Evolutionary conservation across 1,284 basidiomycete species (phyloP), one percentile per base, ranked within the genome.

Genomic region (Leccinum fuscescens): DNA sequence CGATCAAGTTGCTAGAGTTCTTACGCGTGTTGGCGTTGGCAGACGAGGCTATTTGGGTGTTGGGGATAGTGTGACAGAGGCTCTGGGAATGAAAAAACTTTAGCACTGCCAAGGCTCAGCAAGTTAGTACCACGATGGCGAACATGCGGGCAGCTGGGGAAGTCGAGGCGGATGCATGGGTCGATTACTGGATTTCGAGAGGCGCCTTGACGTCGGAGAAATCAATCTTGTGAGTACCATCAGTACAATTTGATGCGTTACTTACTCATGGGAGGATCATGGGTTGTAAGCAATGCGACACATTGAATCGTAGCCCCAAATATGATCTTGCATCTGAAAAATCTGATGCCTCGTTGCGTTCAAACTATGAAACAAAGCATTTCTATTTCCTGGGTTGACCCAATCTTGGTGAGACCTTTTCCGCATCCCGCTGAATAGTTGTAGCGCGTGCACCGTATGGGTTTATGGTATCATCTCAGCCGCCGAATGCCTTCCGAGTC

Each of bases 151-250:
- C 54, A 1, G 12, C 29, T 24, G 54, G 37, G 24, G 37, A 54
- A 20, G 54, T 46, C n/a, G 54, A 54, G 22, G 54, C 54, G 12
- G 37, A 54, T 54, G 54, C 37, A 11, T 54, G 54, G 67, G 68
- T 69, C 6, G 54, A 20, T 22, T 54, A 44, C 37, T 54, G 54
- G 54, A 54, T 54, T 31, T 37, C 35, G 35, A 37, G 35, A 37
- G 35, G 35, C 35, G 35, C 35, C 3, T 37, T 37, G 35, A 37
- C 35, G 35, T 37, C 35, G 35, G 35, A 37, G 35, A 37, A 15
- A 37, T 37, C 3, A 37, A 37, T 37, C 14, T 37, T 15, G 35
- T 37, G 35, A 37, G 35, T 37, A 37, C 35, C 14, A 37, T 37
- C 5, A 37, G 35, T 15, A 5, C 12, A 14, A 37, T 37, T 37